These are phyloP conservation scores for Arctium lappa DNA, from an alignment of 129 eudicot species.

Conservation along the genomic window DNA sequence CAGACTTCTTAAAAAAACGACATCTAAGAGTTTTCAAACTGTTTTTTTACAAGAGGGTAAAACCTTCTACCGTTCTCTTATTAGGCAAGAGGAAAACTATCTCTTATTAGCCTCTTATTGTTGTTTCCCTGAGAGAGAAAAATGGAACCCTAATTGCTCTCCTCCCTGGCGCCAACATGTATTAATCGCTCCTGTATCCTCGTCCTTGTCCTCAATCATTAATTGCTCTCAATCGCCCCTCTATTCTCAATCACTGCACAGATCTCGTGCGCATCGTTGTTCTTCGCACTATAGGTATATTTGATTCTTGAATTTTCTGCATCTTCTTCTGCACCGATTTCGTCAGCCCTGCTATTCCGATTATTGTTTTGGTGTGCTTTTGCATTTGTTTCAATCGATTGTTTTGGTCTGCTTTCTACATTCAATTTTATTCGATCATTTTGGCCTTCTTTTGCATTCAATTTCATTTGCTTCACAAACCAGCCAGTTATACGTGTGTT, in stretches of 20 bases:
- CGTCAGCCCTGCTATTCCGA: neutral
- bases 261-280: neutral
- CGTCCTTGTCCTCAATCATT: neutral
- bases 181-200: neutral
- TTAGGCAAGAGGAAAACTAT: neutral
- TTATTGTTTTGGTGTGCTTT: neutral
- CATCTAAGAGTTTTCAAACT: neutral
- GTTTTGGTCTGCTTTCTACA: neutral
- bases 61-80: neutral
- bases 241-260: neutral
- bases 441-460: neutral
- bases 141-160: neutral
- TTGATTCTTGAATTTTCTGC: neutral
- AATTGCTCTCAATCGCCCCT: neutral
- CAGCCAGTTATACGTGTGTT: neutral
- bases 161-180: neutral
- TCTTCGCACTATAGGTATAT: neutral
- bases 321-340: neutral
- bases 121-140: neutral
- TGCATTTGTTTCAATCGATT: neutral
- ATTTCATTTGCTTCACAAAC: neutral
- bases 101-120: neutral
- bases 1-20: too few species aligned
- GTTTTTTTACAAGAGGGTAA: neutral
- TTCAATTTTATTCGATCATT: neutral